A percentile compares a stretch with the other conserved stretches of the same genome.
Conservation (phyloP, 106 monocot genomes). For the Triglochin maritima region DNA sequence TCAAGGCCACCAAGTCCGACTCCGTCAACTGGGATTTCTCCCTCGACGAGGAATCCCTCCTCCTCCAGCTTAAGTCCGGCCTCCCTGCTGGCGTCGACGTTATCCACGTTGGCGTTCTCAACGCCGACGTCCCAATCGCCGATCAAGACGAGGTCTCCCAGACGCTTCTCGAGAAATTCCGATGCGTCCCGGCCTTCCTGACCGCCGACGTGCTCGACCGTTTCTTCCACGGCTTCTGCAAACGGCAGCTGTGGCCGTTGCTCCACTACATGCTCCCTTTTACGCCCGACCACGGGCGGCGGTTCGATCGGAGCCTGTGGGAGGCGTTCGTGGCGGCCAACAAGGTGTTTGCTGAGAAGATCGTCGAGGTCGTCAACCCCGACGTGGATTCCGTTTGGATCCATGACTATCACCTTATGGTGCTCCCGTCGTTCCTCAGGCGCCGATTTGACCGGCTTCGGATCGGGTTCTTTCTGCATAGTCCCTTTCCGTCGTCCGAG, state of each 20-base stretch:
- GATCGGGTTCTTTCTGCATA: slow-evolving; percentile 81
- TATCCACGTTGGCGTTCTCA: slow-evolving; percentile 52
- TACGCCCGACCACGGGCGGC: slow-evolving; percentile 26
- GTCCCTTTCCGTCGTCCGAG: slow-evolving; percentile 77
- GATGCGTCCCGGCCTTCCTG: slow-evolving; percentile 67
- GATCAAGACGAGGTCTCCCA: slow-evolving; percentile 77
- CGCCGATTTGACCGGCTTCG: slow-evolving; percentile 38
- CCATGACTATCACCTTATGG: slow-evolving; percentile 91
- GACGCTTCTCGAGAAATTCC: slow-evolving; percentile 45
- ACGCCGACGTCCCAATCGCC: slow-evolving; percentile 29
- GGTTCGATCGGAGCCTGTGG: slow-evolving; percentile 41
- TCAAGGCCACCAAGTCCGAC: slow-evolving; percentile 12
- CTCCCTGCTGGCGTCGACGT: slow-evolving; percentile 25
- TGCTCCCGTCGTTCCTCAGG: slow-evolving; percentile 64
- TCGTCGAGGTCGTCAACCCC: slow-evolving; percentile 60
- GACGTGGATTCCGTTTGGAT: slow-evolving; percentile 81
- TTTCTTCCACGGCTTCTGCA: slow-evolving; percentile 85
- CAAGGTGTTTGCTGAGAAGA: slow-evolving; percentile 56
- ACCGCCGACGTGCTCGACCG: slow-evolving; percentile 24
- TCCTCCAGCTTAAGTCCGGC: slow-evolving; percentile 29
- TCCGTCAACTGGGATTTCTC: slow-evolving; percentile 15
- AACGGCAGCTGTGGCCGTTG: slow-evolving; percentile 82
- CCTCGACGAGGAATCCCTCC: slow-evolving; percentile 31
- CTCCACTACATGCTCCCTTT: slow-evolving; percentile 85
- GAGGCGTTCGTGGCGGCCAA: slow-evolving; percentile 56